Conservation (phyloP, 148 eudicot species). For the Rhododendron molle region DNA sequence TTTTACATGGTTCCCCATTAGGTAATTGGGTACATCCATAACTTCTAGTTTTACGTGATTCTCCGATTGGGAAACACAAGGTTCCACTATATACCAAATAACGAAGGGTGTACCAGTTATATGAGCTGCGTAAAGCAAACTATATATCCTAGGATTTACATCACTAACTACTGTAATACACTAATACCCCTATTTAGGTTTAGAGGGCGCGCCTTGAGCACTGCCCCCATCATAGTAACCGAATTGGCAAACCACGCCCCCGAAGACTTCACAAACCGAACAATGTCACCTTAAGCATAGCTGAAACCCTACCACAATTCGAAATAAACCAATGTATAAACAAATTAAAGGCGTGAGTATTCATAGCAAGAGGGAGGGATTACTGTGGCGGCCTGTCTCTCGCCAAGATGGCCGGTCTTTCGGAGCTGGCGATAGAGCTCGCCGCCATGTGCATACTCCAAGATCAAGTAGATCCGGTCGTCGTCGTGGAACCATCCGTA, state of each 20-base stretch:
- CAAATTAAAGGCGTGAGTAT: not conserved
- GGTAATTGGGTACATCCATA: not conserved
- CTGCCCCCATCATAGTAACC: not conserved
- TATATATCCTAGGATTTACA: too few relatives aligned
- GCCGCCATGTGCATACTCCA: slow-evolving; percentile 80
- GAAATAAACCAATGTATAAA: not conserved
- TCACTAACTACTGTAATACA: not conserved
- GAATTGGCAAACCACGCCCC: not conserved
- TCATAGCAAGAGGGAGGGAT: not conserved
- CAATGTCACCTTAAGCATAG: not conserved
- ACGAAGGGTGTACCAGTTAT: not conserved
- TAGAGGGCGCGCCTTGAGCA: not conserved
- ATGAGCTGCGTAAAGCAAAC: too few relatives aligned
- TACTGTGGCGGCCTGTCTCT: slow-evolving; percentile 82
- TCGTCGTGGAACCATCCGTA: slow-evolving; percentile 86
- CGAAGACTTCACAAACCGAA: not conserved
- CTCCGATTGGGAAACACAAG: not conserved
- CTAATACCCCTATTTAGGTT: not conserved
- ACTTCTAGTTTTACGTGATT: not conserved
- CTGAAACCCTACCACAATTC: not conserved
- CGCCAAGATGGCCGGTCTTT: slow-evolving; percentile 43
- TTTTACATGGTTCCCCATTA: not conserved
- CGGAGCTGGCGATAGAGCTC: slow-evolving; percentile 69
- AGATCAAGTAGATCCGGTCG: slow-evolving; percentile 61
- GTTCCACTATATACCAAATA: not conserved